These are phyloP conservation scores for Singerocomus rubriflavus DNA, from an alignment of 1,284 basidiomycete genomes.

Conservation along the genomic window DNA sequence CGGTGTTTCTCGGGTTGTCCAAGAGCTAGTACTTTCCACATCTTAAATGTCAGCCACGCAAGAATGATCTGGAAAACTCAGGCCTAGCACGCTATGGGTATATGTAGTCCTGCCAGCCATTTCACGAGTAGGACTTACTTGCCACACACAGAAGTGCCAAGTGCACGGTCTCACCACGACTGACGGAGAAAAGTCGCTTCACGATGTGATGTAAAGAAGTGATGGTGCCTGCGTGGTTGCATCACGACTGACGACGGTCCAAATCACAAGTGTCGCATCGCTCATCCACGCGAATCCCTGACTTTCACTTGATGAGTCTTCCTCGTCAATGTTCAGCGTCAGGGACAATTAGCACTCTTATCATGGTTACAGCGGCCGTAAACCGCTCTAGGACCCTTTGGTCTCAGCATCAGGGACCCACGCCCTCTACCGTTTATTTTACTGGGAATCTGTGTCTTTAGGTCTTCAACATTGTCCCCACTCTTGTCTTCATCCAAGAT, in stretches of 20 bases:
- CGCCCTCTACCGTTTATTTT: slow-evolving; percentile 6
- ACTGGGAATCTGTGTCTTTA: too few relatives aligned
- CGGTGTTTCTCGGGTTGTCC: background rate
- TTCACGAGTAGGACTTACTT: too few relatives aligned
- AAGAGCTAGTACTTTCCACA: too few relatives aligned
- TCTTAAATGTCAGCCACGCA: background rate
- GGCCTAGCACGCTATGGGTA: too few relatives aligned
- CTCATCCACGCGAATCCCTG: background rate
- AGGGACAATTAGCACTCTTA: background rate
- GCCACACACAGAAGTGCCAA: too few relatives aligned
- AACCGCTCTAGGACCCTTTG: background rate
- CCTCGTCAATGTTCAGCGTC: background rate
- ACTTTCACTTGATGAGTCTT: background rate
- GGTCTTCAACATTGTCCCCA: background rate
- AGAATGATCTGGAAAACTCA: background rate
- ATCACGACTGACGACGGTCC: background rate
- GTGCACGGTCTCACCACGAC: too few relatives aligned
- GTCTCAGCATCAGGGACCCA: slow-evolving; percentile 2
- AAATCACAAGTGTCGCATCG: background rate
- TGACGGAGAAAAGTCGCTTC: background rate
- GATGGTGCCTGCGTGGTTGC: background rate
- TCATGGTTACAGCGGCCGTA: background rate
- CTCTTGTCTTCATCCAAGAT: background rate
- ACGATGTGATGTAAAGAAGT: slow-evolving; percentile 1
- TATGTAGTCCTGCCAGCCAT: too few relatives aligned